A percentile compares a stretch with the other conserved stretches of the same genome.
Conservation (phyloP, 148 eudicot species). For the Tetragonia tetragonoides region DNA sequence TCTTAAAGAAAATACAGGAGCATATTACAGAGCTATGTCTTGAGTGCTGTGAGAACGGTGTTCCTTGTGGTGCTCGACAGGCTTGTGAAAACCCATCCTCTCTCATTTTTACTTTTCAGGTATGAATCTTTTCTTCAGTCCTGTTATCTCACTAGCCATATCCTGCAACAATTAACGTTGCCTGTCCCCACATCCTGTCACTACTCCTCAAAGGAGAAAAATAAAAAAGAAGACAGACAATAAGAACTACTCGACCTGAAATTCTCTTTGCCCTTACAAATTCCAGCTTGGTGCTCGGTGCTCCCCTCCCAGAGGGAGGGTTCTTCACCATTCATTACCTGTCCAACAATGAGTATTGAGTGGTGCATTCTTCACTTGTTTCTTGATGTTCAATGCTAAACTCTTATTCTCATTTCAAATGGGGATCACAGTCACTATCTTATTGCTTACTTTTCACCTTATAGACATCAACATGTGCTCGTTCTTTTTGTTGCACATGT, state of each 20-base stretch:
- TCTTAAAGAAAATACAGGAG: slow-evolving; percentile 72
- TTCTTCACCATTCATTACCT: too few species aligned
- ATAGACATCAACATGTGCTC: neutral
- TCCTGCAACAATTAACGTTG: neutral
- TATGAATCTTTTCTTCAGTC: slow-evolving; percentile 1
- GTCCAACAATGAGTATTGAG: too few species aligned
- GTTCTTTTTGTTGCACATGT: neutral
- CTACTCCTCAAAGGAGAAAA: too few species aligned
- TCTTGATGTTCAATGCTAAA: too few species aligned
- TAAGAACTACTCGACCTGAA: neutral
- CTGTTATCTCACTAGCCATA: neutral
- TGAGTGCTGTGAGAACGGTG: slow-evolving; percentile 83
- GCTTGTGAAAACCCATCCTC: slow-evolving; percentile 78
- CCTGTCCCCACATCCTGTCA: too few species aligned
- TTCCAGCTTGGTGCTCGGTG: neutral
- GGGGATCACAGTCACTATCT: too few species aligned
- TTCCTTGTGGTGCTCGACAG: slow-evolving; percentile 93
- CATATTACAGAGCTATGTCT: slow-evolving; percentile 95
- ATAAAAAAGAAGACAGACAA: too few species aligned
- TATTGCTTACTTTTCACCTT: too few species aligned
- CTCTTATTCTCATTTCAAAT: too few species aligned
- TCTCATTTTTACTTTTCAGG: slow-evolving; percentile 97
- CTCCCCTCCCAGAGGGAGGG: neutral
- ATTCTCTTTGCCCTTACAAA: neutral
- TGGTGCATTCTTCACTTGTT: too few species aligned